Evolutionary conservation across 2,329 filamentous ascomycete genomes (phyloP).

Genomic region (Colletotrichum musicola): DNA sequence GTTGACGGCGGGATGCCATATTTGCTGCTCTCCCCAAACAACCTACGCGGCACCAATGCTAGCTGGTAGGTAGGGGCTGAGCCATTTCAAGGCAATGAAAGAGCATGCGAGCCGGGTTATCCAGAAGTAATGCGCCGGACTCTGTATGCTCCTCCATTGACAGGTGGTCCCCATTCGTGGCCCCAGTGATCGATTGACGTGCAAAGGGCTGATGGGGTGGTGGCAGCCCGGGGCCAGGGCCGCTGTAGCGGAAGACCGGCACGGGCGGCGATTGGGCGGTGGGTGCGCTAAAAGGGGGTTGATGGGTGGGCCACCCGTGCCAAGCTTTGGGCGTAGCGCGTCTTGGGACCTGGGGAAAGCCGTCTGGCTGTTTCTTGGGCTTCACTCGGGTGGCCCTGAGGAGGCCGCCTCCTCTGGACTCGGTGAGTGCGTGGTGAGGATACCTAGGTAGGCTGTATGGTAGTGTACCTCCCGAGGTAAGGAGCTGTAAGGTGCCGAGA

Average conservation of each 20-base stretch:
- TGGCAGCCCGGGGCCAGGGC: not conserved
- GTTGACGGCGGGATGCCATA: not conserved
- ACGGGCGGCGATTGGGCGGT: constrained; percentile 25
- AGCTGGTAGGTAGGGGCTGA: not conserved
- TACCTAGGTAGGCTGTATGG: too few relatives aligned
- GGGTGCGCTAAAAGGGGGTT: not conserved
- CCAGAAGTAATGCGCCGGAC: not conserved
- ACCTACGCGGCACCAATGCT: too few relatives aligned
- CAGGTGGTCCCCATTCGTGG: not conserved
- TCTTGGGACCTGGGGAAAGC: constrained; percentile 34
- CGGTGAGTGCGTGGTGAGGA: too few relatives aligned
- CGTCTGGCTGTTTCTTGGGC: not conserved
- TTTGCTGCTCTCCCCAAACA: not conserved
- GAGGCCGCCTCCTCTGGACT: constrained; percentile 21
- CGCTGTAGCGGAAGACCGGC: constrained; percentile 30
- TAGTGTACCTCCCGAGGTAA: too few relatives aligned
- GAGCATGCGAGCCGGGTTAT: constrained; percentile 24
- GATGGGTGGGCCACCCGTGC: constrained; percentile 25
- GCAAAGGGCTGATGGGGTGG: not conserved
- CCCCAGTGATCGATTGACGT: not conserved
- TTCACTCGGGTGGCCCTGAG: not conserved
- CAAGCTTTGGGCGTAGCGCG: constrained; percentile 35
- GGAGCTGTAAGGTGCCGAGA: not conserved
- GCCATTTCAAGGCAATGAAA: too few relatives aligned
- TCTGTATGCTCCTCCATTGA: not conserved